Evolutionary conservation across 2,329 filamentous ascomycete species (phyloP).

Genomic region (Sclerotinia borealis): DNA sequence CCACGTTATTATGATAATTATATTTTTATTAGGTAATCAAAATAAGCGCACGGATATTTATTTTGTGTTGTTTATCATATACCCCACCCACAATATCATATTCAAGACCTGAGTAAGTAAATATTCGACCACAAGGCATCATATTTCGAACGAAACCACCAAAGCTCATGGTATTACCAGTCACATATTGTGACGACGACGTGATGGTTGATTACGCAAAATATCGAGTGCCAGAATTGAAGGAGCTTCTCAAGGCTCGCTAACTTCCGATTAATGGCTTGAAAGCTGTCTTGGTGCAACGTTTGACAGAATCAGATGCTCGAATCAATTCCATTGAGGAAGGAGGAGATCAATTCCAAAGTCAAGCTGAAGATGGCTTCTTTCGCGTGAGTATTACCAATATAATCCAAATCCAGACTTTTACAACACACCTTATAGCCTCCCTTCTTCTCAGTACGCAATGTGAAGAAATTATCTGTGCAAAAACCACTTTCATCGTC

Average conservation of each 20-base stretch:
- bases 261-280: neutral
- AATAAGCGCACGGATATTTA: neutral
- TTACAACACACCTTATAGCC: neutral
- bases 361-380: neutral
- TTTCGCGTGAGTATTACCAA: neutral
- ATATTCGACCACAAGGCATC: neutral
- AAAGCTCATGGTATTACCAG: neutral
- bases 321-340: neutral
- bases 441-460: too few relatives aligned
- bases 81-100: neutral
- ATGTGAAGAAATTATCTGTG: neutral
- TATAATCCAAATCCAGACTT: too few relatives aligned
- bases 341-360: neutral
- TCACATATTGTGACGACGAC: neutral
- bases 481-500: neutral
- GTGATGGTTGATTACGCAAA: slow-evolving; percentile 3
- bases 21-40: too few relatives aligned
- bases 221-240: neutral
- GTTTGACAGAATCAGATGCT: slow-evolving; percentile 2
- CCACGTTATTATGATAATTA: too few relatives aligned
- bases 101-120: neutral
- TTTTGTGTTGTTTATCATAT: neutral
- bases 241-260: neutral
- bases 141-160: neutral
- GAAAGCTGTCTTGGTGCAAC: neutral